Base-by-base conservation (phyloP, 306 rosid genomes). In the Arachis stenosperma region DNA sequence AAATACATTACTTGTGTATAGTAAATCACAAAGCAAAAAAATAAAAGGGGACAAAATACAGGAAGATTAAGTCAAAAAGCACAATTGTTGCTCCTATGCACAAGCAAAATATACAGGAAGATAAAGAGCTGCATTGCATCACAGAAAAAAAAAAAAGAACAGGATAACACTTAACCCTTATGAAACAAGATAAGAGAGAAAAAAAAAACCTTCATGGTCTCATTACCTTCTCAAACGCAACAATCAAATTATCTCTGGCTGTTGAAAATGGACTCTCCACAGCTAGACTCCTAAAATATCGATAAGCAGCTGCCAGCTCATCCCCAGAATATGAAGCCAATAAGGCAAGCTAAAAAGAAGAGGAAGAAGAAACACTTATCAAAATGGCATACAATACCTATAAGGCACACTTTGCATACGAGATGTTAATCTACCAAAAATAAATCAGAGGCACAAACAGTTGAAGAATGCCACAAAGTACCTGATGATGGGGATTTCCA, bases 401-500 rank as follows among this genome's bases (percentile, higher is more conserved):
- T 6, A 36, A 73, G 60, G 44, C 41, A 69, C 17, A 9, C 48
- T 41, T 44, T 36, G 61, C 73, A 74, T 39, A 65, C 10, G 67
- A 53, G 37, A 54, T 6, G 7, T 10, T 58, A 69, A 42, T 60
- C 71, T 64, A 27, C 50, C 73, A 69, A 27, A 61, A 17, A 33
- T 33, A 33, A 33, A 33, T 33, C 9, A 63, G 71, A 69, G 54
- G 15, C 43, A 77, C 7, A 53, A 54, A 42, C 41, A 6, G 14
- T 42, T 36, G 43, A 43, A 64, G 39, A 65, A 73, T 58, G 62
- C n/a, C 14, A 62, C 14, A 62, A 47, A 47, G 71, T 58, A 94
- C 99, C 99, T 94, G 99, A 84, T 94, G 96, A 76, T 91, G 97
- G 42, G 99, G 96, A 74, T 94, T 94, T 78, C 99, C 97, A 77